Conservation (phyloP, 441 rosid genomes). For the Melianthus villosus region DNA sequence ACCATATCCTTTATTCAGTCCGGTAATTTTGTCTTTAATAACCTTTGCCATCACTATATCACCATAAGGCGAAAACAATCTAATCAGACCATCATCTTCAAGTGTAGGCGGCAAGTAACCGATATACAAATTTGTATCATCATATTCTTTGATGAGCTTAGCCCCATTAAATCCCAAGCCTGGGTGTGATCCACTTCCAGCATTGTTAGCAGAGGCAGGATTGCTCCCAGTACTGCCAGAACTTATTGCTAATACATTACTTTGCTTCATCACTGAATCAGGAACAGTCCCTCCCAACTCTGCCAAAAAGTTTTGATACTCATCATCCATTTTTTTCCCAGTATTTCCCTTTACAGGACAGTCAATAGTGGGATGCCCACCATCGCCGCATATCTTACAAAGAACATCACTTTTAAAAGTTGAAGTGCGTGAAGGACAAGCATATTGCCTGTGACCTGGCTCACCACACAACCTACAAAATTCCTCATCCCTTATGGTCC, state of each 20-base stretch:
- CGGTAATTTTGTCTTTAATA: conserved; percentile 63
- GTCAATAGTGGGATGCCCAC: conserved; percentile 80
- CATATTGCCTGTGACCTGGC: conserved; percentile 79
- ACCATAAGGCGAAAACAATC: conserved; percentile 65
- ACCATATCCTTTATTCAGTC: conserved; percentile 77
- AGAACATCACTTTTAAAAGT: conserved; percentile 92
- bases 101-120: conserved; percentile 81
- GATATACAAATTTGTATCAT: conserved; percentile 75
- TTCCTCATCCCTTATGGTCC: conserved; percentile 91
- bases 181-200: conserved; percentile 37
- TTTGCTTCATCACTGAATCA: conserved; percentile 65
- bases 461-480: conserved; percentile 85
- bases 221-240: conserved; percentile 49
- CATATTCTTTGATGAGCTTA: conserved; percentile 59
- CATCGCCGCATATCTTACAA: conserved; percentile 94
- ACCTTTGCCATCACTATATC: conserved; percentile 95
- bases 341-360: conserved; percentile 51
- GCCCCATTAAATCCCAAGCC: conserved; percentile 48
- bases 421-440: conserved; percentile 68
- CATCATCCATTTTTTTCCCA: conserved; percentile 93
- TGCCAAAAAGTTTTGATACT: conserved; percentile 84
- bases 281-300: conserved; percentile 83
- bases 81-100: conserved; percentile 74
- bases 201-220: conserved; percentile 74
- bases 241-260: conserved; percentile 47